Percentiles rank a stretch among this genome's conserved stretches.
Conservation (phyloP, 306 rosid genomes). For the Trifolium dubium region DNA sequence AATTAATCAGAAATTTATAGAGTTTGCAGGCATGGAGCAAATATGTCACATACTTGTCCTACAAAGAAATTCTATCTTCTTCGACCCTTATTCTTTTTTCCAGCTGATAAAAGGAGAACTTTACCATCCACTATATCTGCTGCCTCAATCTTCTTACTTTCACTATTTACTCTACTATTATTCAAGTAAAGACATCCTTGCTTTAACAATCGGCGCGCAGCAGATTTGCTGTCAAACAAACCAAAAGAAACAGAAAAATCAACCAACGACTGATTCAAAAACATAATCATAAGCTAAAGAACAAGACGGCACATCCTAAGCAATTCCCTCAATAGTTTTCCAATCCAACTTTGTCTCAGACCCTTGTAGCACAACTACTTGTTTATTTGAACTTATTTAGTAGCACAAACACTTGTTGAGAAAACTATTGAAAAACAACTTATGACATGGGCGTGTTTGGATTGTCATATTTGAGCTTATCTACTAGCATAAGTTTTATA, state of each 20-base stretch:
- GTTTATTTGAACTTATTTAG: too few species aligned
- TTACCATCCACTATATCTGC: conserved; percentile 87
- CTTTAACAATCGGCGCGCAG: conserved; percentile 84
- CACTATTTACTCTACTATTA: conserved; percentile 75
- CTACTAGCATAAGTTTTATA: too few species aligned
- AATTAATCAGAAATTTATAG: background rate
- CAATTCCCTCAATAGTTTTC: conserved; percentile 82
- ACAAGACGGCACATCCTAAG: conserved; percentile 90
- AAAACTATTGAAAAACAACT: too few species aligned
- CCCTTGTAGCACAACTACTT: conserved; percentile 36
- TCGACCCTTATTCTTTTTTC: conserved; percentile 69
- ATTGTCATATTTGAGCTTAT: too few species aligned
- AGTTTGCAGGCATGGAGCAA: background rate
- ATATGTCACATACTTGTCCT: conserved; percentile 20
- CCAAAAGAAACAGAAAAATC: conserved; percentile 90
- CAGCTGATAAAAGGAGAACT: conserved; percentile 87
- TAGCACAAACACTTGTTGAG: too few species aligned
- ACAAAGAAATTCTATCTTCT: conserved; percentile 7
- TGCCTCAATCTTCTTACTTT: conserved; percentile 64
- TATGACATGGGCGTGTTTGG: too few species aligned
- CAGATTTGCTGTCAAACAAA: conserved; percentile 85
- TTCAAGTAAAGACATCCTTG: conserved; percentile 96
- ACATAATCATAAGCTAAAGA: conserved; percentile 72
- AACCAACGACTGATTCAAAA: conserved; percentile 59
- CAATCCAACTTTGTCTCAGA: conserved; percentile 87